Conservation (phyloP, 2,329 filamentous ascomycete genomes). For the Fusarium sp. region DNA sequence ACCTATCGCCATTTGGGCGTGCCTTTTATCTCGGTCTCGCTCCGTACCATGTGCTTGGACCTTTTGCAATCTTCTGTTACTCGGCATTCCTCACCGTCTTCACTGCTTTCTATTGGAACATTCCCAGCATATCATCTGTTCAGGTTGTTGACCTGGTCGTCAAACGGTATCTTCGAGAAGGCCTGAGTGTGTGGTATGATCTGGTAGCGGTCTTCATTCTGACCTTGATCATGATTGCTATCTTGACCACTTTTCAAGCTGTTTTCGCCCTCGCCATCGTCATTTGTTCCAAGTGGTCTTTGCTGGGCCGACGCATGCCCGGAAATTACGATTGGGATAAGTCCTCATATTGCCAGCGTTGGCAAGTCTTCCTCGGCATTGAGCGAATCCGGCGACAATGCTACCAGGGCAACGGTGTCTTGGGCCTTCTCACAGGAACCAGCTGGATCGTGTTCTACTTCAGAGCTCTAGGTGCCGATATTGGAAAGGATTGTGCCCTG, state of each 20-base stretch:
- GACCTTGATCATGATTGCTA: constrained; percentile 53
- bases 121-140: constrained; percentile 59
- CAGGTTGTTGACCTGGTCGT: constrained; percentile 56
- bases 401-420: constrained; percentile 62
- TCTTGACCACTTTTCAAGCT: constrained; percentile 57
- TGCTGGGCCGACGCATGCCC: constrained; percentile 62
- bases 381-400: constrained; percentile 63
- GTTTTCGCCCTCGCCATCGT: constrained; percentile 57
- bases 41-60: constrained; percentile 62
- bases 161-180: constrained; percentile 34
- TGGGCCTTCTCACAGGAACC: constrained; percentile 65
- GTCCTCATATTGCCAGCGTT: constrained; percentile 67
- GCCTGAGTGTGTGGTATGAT: constrained; percentile 45
- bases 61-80: constrained; percentile 62
- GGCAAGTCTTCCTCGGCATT: constrained; percentile 65
- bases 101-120: constrained; percentile 63
- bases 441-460: constrained; percentile 66
- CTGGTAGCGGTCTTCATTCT: constrained; percentile 54
- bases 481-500: constrained; percentile 66
- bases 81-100: constrained; percentile 59
- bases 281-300: constrained; percentile 62
- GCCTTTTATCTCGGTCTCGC: constrained; percentile 65
- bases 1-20: constrained; percentile 62
- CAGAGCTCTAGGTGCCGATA: constrained; percentile 62
- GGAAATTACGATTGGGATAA: constrained; percentile 70